Base-by-base conservation (phyloP, 331 rosid species). In the Malus hybrid region DNA sequence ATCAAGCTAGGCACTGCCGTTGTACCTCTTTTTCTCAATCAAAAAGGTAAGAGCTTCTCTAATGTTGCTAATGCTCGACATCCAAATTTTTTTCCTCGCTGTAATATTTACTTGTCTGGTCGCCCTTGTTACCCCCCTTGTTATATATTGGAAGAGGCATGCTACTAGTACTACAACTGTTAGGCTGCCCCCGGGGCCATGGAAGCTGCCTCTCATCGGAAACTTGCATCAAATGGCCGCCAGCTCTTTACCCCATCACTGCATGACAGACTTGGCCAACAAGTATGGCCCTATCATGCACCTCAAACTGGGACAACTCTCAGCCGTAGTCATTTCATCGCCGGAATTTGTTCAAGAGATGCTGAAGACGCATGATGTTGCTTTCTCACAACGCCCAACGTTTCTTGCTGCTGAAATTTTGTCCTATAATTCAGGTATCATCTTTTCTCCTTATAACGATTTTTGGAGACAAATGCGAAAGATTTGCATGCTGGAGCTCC, bases 181-280 rank as follows among this genome's bases (percentile, higher is more conserved):
- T 28, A 27, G 34, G 73, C 32, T 69, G 18, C 83, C 85, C 5
- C 87, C 89, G 18, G 82, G 89, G 56, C 89, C 93, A 28, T 12
- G 79, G 69, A 61, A 83, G 69, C 68, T 83, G 2, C 87, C 88
- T 18, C 5, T 85, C 5, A 78, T 83, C 20, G 88, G 88, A 7
- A 87, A 87, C 85, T 28, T 83, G 33, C 89, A 81, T 54, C 86
- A 79, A 1, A 0, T 69, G 36, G 81, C 85, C 50, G 13, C 36
- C 1, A 76, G 81, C 10, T 12, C 76, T 46, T 11, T 66, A 1
- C 88, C 81, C 31, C 77, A 68, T 70, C 69, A 11, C 52, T 10
- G 27, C 44, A 11, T 74, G 16, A 22, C 52, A 62, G 29, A 55
- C 5, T 55, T 59, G 64, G 64, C 64, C 64, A 22, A 59, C 15